Evolutionary conservation across 2,329 filamentous ascomycete species (phyloP).

Genomic region (Xenoacremonium recifei): DNA sequence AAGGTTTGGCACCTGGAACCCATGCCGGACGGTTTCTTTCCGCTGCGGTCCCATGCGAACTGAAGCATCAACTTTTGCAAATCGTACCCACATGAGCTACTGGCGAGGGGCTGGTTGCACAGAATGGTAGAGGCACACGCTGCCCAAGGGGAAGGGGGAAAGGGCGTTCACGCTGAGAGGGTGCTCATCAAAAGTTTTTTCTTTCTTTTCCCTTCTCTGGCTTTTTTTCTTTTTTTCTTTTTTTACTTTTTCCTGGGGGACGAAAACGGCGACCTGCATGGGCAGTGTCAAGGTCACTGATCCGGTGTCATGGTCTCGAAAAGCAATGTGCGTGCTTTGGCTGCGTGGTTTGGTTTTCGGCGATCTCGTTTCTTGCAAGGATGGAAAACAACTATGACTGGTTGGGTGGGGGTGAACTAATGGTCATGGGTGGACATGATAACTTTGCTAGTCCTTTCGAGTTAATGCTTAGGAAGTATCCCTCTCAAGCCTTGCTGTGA

Average conservation of each 20-base stretch:
- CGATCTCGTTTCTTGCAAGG: conserved; percentile 14
- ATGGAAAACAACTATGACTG: conserved; percentile 4
- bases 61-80: too few species aligned
- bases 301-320: conserved; percentile 21
- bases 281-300: conserved; percentile 13
- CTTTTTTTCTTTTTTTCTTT: background rate
- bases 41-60: conserved; percentile 55
- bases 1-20: conserved; percentile 58
- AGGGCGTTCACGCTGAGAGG: too few species aligned
- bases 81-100: background rate
- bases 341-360: conserved; percentile 15
- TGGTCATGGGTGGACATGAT: conserved; percentile 1
- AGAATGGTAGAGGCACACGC: too few species aligned
- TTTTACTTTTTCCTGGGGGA: background rate
- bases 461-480: background rate
- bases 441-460: background rate
- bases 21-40: conserved; percentile 59
- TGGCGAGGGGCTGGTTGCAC: background rate
- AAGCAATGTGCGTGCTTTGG: conserved; percentile 20
- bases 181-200: too few species aligned
- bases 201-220: too few species aligned
- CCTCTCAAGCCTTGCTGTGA: too few species aligned
- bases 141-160: too few species aligned
- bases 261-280: conserved; percentile 19
- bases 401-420: conserved; percentile 13